Base-by-base conservation (phyloP, 257 asterid genomes). In the Solanum pimpinellifolium region DNA sequence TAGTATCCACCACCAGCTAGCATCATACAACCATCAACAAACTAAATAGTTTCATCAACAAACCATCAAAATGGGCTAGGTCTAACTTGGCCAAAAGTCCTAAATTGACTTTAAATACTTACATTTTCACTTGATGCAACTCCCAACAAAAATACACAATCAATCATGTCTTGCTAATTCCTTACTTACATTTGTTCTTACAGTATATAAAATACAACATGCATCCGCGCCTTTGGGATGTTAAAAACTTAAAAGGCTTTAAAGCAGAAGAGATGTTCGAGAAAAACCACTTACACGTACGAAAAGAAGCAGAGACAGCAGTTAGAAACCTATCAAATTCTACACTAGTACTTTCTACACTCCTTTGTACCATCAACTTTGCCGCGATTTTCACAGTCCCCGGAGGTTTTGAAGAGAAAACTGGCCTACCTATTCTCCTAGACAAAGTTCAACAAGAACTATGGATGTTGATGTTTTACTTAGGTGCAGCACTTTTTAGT, bases 371-470 rank as follows among this genome's bases (percentile, higher is more conserved):
- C 39, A 60, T 86, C 66, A 74, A 75, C 83, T 86, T 86, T 18
- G 88, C 88, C 2, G 88, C 88, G 52, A 46, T 86, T 39, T 86
- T 86, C 83, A 86, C 88, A 8, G 83, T 86, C 23, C 88, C 88
- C 4, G 88, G 88, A 75, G 88, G 88, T 37, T 86, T 86, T 60
- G 85, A 86, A 35, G 83, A 85, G 33, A 56, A 4, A 33, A 37
- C 35, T 42, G 88, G 88, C n/a, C 0, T 52, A 37, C 88, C 88
- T 33, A 60, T 60, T 31, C 84, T 76, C 52, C 83, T 72, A 1
- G 80, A 85, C 62, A 85, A 44, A 11, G 62, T 74, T 21, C 86
- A 84, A 35, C 39, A 37, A 27, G 84, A 84, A n/a, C 27, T 84
- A 11, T 84, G 76, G 77, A 27, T 42, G 86, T 42, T 84, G 41